Percentiles rank a stretch among this genome's conserved stretches.
These are phyloP conservation scores for Hanseniaspora vineae DNA, from an alignment of 805 yeast species.

Conservation along the genomic window DNA sequence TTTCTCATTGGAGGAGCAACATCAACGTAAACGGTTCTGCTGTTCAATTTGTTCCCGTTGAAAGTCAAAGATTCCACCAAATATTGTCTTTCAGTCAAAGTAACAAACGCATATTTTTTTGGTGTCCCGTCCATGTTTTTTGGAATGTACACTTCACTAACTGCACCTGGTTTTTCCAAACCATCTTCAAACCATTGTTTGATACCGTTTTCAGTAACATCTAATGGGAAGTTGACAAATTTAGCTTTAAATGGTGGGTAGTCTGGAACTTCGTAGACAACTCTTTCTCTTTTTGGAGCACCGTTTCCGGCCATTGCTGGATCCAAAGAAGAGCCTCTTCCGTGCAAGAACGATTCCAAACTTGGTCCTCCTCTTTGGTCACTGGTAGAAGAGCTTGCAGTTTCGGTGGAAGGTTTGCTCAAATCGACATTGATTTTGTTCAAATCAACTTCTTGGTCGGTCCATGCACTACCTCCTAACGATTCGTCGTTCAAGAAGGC, in stretches of 20 bases:
- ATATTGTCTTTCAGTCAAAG: conserved; percentile 64
- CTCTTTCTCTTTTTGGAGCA: conserved; percentile 34
- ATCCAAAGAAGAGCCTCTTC: conserved; percentile 23
- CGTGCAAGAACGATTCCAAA: conserved; percentile 18
- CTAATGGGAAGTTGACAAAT: conserved; percentile 77
- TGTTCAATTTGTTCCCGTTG: conserved; percentile 56
- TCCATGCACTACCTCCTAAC: conserved; percentile 71
- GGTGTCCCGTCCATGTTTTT: conserved; percentile 47
- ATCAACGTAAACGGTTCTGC: conserved; percentile 58
- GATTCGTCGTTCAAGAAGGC: conserved; percentile 71
- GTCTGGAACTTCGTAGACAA: conserved; percentile 79
- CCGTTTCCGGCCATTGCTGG: conserved; percentile 26
- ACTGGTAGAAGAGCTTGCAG: conserved; percentile 13
- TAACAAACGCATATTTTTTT: conserved; percentile 83
- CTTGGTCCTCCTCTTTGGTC: conserved; percentile 15
- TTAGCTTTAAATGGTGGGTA: conserved; percentile 88
- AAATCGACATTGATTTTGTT: conserved; percentile 45
- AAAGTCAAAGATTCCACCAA: conserved; percentile 61
- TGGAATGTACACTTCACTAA: conserved; percentile 60
- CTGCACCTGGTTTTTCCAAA: conserved; percentile 37
- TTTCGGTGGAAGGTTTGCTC: conserved; percentile 7
- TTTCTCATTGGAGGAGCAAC: conserved; percentile 63
- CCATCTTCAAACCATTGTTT: conserved; percentile 47
- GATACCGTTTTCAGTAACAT: conserved; percentile 52
- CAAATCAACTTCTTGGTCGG: conserved; percentile 71